Base-by-base conservation (phyloP, 2,329 filamentous ascomycete species). In the Fusarium neocosmosporiellum region DNA sequence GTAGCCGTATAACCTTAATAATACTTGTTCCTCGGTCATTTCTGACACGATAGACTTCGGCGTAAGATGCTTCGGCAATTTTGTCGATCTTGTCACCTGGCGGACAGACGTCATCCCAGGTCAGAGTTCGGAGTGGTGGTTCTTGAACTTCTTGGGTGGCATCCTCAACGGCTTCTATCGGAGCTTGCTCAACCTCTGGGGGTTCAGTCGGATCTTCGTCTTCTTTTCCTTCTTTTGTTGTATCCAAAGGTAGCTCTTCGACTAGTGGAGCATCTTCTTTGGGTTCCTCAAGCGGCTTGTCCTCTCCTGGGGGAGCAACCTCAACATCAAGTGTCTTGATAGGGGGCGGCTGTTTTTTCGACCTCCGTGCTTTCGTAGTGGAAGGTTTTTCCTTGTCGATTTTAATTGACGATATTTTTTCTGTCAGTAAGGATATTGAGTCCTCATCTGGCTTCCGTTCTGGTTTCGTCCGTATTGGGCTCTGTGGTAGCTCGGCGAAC, bases 41-140 rank as follows among this genome's bases (percentile, higher is more conserved):
- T 54, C 84, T 88, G 71, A 92, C 85, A 11, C 89, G 88, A 74
- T 91, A 92, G 11, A 92, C 89, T 77, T 92, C 90, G 7, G 90
- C 89, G 73, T 88, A 92, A 3, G 90, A 92, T 7, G 90, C 90
- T 77, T 92, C 90, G 11, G 90, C 90, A 59, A 92, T 92, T 80
- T 92, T 92, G 48, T 85, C 84, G 57, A 92, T 89, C 37, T 80
- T 79, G 74, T 88, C 86, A 18, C 84, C 85, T 0, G 83, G 80
- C 0, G 87, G 86, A 57, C 89, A 89, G 33, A 92, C 83, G 60
- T 91, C 88, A 33, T 84, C 80, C 90, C 90, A 92, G 1, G 84
- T 83, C 43, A 90, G 80, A 7, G 85, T 75, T 5, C 85, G 84
- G 18, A 88, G 79, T 9, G 75, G 69, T 7, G 71, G 60, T 46